Evolutionary conservation across 2,329 filamentous ascomycete genomes (phyloP), one percentile per base, ranked within the genome.

Genomic region (Trichothecium roseum): DNA sequence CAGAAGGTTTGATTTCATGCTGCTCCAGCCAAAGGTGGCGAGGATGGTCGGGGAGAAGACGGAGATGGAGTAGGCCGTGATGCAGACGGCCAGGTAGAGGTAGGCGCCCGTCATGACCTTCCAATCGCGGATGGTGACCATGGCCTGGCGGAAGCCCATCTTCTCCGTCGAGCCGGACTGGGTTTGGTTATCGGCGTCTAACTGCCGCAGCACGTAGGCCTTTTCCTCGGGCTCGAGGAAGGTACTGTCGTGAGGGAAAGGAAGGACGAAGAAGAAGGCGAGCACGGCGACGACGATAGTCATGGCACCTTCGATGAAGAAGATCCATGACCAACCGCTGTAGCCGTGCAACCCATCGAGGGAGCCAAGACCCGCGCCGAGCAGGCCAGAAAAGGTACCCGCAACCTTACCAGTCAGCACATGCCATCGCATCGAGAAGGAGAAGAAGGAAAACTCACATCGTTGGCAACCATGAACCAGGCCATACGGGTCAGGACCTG

Each of bases 121-220:
- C 34, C 66, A 66, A 26, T 73, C 69, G 12, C 62, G 49, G 46
- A 74, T 66, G 30, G 71, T 65, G 50, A 75, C 70, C 45, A 79
- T 66, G 20, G 74, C 72, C 20, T 39, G 40, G 18, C 31, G 31
- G n/a, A 32, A 8, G 4, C 39, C 44, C 47, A 50, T 50, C 37
- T 41, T 46, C 33, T 46, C 45, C 20, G 20, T 24, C 16, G 48
- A 36, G 3, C 37, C 32, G 30, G 34, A 40, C 15, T 33, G 34
- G 18, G 34, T 39, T 15, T 45, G 35, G 17, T 42, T 38, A 17
- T 50, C 48, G 2, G 24, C 14, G n/a, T 40, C 42, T 7, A 50
- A 38, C 13, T 40, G 32, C 5, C 37, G 33, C 10, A 49, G 31
- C 9, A 45, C 30, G 42, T 42, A 45, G 4, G 37, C 35, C 36